Evolutionary conservation across 1,139 yeast genomes (phyloP).

Genomic region (Hemisphaericaspora xylofermentans): DNA sequence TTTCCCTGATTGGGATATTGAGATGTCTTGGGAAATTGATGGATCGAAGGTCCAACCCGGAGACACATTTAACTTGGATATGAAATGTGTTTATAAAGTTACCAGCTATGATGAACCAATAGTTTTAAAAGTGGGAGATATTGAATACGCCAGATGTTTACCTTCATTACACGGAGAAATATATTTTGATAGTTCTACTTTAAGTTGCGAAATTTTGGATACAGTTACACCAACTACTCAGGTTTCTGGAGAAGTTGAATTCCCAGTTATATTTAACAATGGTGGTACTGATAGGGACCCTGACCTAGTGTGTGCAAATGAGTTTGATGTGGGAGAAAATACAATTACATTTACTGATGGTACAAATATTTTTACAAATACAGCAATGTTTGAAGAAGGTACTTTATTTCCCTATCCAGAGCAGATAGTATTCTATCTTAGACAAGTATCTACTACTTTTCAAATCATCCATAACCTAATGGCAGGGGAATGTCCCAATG

Average conservation of each 20-base stretch:
- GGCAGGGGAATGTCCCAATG: conserved; percentile 22
- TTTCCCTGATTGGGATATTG: conserved; percentile 25
- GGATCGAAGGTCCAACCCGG: conserved; percentile 20
- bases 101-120: conserved; percentile 17
- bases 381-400: conserved; percentile 15
- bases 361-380: conserved; percentile 15
- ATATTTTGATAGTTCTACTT: conserved; percentile 19
- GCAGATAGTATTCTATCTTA: conserved; percentile 4
- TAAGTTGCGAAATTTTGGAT: conserved; percentile 23
- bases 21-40: conserved; percentile 23
- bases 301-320: conserved; percentile 20
- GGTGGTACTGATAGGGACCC: conserved; percentile 21
- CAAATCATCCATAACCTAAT: conserved; percentile 14
- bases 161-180: conserved; percentile 21
- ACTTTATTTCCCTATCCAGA: not conserved
- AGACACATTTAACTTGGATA: conserved; percentile 25
- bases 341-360: conserved; percentile 31
- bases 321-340: conserved; percentile 23
- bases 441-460: conserved; percentile 14
- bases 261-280: conserved; percentile 28
- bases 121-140: conserved; percentile 23
- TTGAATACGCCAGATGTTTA: conserved; percentile 30
- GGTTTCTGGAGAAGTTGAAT: conserved; percentile 15
- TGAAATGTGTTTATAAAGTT: conserved; percentile 28
- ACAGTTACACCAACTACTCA: conserved; percentile 6